These are phyloP conservation scores for Candida awuae DNA, from an alignment of 805 yeast species.

Conservation along the genomic window DNA sequence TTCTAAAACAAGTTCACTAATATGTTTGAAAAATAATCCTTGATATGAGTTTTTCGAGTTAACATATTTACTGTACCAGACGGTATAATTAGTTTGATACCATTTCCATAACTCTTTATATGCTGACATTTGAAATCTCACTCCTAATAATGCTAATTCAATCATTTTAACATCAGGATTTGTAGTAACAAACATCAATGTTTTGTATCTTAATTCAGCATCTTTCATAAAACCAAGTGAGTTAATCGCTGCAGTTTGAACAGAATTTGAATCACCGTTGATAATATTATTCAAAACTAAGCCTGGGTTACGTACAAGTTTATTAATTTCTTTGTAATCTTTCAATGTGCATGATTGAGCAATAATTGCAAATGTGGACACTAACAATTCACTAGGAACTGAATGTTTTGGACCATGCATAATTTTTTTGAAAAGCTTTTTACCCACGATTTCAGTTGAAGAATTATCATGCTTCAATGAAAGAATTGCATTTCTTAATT, in stretches of 20 bases:
- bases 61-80: conserved; percentile 42
- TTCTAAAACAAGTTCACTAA: conserved; percentile 36
- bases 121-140: conserved; percentile 30
- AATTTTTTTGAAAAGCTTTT: conserved; percentile 39
- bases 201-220: conserved; percentile 40
- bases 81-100: conserved; percentile 45
- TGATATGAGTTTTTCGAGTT: conserved; percentile 31
- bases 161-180: conserved; percentile 49
- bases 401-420: conserved; percentile 44
- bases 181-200: conserved; percentile 48
- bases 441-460: conserved; percentile 29
- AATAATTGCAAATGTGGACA: conserved; percentile 31
- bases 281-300: conserved; percentile 34
- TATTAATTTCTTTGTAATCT: conserved; percentile 54
- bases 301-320: conserved; percentile 43
- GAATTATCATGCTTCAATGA: conserved; percentile 29
- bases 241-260: conserved; percentile 50
- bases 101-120: conserved; percentile 43
- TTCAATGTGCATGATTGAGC: conserved; percentile 28
- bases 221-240: conserved; percentile 45
- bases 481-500: conserved; percentile 36
- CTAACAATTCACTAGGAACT: conserved; percentile 46
- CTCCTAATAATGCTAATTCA: conserved; percentile 53
- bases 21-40: conserved; percentile 37
- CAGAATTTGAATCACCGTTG: conserved; percentile 24